Evolutionary conservation across 331 rosid species (phyloP), one percentile per base, ranked within the genome.

Genomic region (Malus hybrid): DNA sequence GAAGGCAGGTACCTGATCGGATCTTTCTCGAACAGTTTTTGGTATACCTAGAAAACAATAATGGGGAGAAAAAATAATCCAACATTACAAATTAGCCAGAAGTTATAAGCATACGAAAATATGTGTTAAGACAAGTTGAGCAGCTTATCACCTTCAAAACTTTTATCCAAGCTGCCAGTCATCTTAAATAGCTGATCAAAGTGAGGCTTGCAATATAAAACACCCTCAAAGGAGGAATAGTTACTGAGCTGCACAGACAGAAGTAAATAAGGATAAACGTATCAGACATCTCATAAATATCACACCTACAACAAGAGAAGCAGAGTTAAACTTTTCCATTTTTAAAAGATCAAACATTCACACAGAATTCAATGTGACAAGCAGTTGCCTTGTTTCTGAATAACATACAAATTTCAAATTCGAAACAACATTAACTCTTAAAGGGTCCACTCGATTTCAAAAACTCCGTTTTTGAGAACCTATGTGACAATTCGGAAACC

Each of bases 161-260:
- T 93, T 78, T 91, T 93, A 42, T 93, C 93, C 89, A 93, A 91
- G 86, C 96, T 91, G 42, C 98, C 98, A 10, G 97, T 93, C 91
- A 74, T 88, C 90, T 91, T 93, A 52, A 93, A 86, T 36, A 93
- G 91, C 84, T 93, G 98, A 83, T 87, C 90, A 78, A 88, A 93
- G 88, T 93, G 97, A 82, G 98, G 98, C 84, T 93, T 93, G 73
- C 97, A 93, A 72, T 93, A 93, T 36, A 91, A 73, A 62, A 91
- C 93, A 66, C 98, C 94, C 86, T 93, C 96, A 70, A 89, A 91
- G 33, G 97, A 93, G 71, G 88, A 80, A 81, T 87, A 93, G 61
- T 91, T 91, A 78, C 96, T 83, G 78, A 93, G 85, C 98, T 93
- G 93, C 83, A 89, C 7, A 36, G 68, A 71, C 66, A 75, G 42